These are phyloP conservation scores for Macrolepiota dolichaula DNA, from an alignment of 768 basidiomycete genomes.

Conservation along the genomic window DNA sequence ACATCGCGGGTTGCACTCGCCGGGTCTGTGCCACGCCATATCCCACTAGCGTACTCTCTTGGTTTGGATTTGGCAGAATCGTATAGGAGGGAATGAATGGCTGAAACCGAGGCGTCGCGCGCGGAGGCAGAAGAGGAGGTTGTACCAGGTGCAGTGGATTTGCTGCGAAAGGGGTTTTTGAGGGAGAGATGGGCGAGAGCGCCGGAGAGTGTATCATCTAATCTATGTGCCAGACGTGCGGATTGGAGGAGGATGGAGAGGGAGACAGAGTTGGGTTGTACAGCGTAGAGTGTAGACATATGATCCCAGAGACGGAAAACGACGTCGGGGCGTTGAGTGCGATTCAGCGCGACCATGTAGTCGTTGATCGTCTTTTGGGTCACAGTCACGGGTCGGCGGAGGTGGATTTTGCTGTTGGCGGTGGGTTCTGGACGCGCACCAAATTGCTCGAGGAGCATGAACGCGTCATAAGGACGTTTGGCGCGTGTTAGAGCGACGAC, in stretches of 20 bases:
- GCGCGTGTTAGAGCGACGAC: conserved; percentile 44
- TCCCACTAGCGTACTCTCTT: conserved; percentile 28
- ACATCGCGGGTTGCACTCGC: conserved; percentile 46
- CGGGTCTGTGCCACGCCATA: conserved; percentile 45
- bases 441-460: conserved; percentile 45
- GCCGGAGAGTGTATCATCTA: conserved; percentile 50
- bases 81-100: conserved; percentile 18
- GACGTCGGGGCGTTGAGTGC: conserved; percentile 54
- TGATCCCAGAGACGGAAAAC: conserved; percentile 70
- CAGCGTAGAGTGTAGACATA: conserved; percentile 54
- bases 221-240: conserved; percentile 47
- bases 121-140: not conserved
- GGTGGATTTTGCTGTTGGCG: not conserved
- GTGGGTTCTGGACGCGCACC: not conserved
- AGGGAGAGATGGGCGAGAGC: conserved; percentile 43
- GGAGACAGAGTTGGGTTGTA: conserved; percentile 51
- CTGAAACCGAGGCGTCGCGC: conserved; percentile 23
- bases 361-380: conserved; percentile 19
- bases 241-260: conserved; percentile 61
- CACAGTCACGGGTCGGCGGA: conserved; percentile 14
- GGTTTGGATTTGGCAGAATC: not conserved
- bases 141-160: not conserved
- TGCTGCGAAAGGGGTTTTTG: conserved; percentile 29
- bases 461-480: conserved; percentile 42
- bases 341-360: conserved; percentile 35